phyloP scores from a whole-genome alignment of 1,284 basidiomycete genomes.

The Golubevia pallescens region DNA sequence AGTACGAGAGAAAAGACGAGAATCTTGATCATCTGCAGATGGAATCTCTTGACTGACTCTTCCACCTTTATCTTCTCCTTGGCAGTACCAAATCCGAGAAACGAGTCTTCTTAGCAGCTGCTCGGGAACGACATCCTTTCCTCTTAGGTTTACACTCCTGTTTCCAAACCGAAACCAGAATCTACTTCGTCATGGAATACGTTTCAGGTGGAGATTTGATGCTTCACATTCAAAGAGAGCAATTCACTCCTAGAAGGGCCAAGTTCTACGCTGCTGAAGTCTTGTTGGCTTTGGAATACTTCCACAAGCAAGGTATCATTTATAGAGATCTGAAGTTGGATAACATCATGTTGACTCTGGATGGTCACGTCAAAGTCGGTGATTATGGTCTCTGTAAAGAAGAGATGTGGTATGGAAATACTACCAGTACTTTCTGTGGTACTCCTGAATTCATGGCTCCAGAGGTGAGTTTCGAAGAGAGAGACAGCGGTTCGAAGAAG shows the following conservation, averaged over 20 bases:
- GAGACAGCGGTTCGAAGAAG: no score
- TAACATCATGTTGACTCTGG: slow-evolving; percentile 94
- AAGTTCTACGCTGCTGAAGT: slow-evolving; percentile 99
- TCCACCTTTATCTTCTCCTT: slow-evolving; percentile 3
- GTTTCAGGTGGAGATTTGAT: slow-evolving; percentile 80
- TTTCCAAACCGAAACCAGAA: slow-evolving; percentile 99
- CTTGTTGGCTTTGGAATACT: slow-evolving; percentile 92
- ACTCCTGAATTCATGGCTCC: slow-evolving; percentile 99
- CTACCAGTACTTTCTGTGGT: slow-evolving; percentile 99
- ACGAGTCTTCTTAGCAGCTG: slow-evolving; percentile 94
- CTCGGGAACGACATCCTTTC: slow-evolving; percentile 96
- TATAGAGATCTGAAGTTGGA: slow-evolving; percentile 93
- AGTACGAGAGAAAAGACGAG: slow-evolving; percentile 38
- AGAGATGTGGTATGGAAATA: slow-evolving; percentile 95
- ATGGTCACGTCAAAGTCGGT: slow-evolving; percentile 98
- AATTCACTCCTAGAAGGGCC: slow-evolving; percentile 81
- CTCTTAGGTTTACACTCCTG: slow-evolving; percentile 95
- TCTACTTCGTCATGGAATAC: slow-evolving; percentile 82
- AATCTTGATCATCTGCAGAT: neutral
- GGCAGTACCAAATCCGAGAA: slow-evolving; percentile 96
- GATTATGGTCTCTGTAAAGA: slow-evolving; percentile 99
- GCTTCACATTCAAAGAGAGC: slow-evolving; percentile 81
- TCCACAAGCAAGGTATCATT: slow-evolving; percentile 97
- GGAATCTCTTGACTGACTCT: no score
- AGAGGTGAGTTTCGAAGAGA: slow-evolving; percentile 72